These are phyloP conservation scores for Geranomyces michiganensis DNA, from an alignment of 192 early-diverging fungal genomes.

Conservation along the genomic window DNA sequence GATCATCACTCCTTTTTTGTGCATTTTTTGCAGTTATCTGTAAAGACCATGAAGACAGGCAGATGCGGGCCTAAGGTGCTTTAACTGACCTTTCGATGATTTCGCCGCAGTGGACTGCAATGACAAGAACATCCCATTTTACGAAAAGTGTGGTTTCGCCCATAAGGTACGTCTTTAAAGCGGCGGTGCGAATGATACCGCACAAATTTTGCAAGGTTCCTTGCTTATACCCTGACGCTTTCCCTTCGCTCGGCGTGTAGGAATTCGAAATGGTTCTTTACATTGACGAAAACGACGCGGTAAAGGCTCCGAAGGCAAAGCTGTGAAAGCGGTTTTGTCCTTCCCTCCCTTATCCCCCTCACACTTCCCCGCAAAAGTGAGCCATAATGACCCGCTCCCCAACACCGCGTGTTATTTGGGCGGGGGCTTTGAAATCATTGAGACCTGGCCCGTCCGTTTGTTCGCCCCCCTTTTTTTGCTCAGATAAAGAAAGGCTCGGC, in stretches of 20 bases:
- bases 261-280: slow-evolving; percentile 57
- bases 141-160: slow-evolving; percentile 85
- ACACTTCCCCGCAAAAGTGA: too few species aligned
- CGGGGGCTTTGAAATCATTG: too few species aligned
- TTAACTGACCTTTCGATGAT: background rate
- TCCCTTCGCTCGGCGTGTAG: slow-evolving; percentile 14
- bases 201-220: background rate
- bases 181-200: too few species aligned
- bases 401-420: too few species aligned
- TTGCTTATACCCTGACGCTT: background rate
- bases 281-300: slow-evolving; percentile 53
- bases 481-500: too few species aligned
- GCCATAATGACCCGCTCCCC: too few species aligned
- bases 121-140: slow-evolving; percentile 84
- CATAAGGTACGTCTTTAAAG: slow-evolving; percentile 58
- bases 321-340: slow-evolving; percentile 27
- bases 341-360: too few species aligned
- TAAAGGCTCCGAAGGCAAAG: slow-evolving; percentile 44
- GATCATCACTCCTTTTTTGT: slow-evolving; percentile 49
- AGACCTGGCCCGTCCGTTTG: too few species aligned
- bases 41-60: slow-evolving; percentile 27
- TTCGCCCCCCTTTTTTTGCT: too few species aligned
- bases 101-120: slow-evolving; percentile 51
- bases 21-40: slow-evolving; percentile 58
- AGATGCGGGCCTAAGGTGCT: background rate